Base-by-base conservation (phyloP, 2,329 filamentous ascomycete genomes). In the Aspergillus aculeatus region DNA sequence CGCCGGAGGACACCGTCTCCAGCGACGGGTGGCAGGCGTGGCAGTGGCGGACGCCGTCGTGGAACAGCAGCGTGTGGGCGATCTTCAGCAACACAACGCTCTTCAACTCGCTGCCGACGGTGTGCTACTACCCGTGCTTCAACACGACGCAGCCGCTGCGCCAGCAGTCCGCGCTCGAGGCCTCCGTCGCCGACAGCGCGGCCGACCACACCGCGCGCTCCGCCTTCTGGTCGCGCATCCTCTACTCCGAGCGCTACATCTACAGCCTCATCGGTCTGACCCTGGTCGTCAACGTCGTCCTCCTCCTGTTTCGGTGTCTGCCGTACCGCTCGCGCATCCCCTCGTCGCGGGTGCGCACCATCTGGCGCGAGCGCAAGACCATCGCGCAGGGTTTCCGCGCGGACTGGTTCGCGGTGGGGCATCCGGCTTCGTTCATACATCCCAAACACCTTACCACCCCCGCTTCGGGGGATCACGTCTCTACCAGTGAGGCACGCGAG, bases 91-190 rank as follows among this genome's bases (percentile, higher is more conserved):
- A 72, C 29, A 44, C 44, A 3, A 60, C 64, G 2, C 50, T 31
- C 9, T 70, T 65, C 59, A 54, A 58, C 3, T 60, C 67, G 5
- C 50, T 73, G 0, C 64, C 65, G 12, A 65, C 70, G n/a, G 62
- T 71, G 9, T 74, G 72, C 59, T 73, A 63, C 52, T 71, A 74
- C n/a, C 71, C 72, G 3, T 74, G 71, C 47, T 73, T 74, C 57
- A 71, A 71, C 32, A 62, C 68, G 1, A 67, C 51, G 2, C 71
- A 73, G 44, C 60, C 69, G 10, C 59, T 73, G 10, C 68, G 71
- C 11, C 61, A 71, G 38, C 44, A 56, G 21, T 58, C 57, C 2
- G 60, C 63, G 0, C 59, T 73, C 12, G 53, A 68, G 26, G 67
- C 66, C 4, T 53, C 57, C 41, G 58, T 64, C 2, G 56, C 59